phyloP scores from a whole-genome alignment of 2,329 filamentous ascomycete species.

The Cadophora sp. region DNA sequence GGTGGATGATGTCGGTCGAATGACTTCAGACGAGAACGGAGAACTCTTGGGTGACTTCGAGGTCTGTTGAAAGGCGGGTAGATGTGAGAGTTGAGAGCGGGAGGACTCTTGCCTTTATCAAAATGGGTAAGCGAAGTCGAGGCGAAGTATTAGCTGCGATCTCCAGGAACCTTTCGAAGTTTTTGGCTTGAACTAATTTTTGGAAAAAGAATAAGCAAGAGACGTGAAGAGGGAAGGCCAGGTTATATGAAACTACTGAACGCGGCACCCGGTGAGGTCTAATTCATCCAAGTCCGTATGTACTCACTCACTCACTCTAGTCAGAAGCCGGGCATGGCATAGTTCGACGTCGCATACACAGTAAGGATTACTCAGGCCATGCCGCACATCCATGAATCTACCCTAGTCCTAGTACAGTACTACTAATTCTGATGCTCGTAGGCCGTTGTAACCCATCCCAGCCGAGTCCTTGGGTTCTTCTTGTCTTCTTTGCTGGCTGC shows the following conservation, averaged over 20 bases:
- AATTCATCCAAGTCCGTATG: slow-evolving; percentile 4
- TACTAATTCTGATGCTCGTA: background rate
- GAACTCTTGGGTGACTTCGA: background rate
- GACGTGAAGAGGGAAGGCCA: background rate
- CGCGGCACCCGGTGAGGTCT: background rate
- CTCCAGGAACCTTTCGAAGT: background rate
- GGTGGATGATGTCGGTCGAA: background rate
- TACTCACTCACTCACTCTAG: background rate
- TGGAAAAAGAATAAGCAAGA: background rate
- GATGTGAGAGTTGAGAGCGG: background rate
- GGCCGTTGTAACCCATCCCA: background rate
- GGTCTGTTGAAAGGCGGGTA: background rate
- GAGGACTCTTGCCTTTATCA: background rate
- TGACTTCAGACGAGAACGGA: background rate
- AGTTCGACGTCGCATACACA: slow-evolving; percentile 3
- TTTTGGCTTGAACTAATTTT: background rate
- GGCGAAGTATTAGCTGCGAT: background rate
- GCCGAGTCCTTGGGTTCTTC: background rate
- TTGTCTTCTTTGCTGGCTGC: background rate
- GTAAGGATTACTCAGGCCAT: slow-evolving; percentile 18
- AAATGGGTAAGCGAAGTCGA: background rate
- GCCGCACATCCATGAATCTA: background rate
- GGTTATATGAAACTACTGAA: slow-evolving; percentile 12
- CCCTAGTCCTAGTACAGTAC: slow-evolving; percentile 5
- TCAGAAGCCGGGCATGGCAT: slow-evolving; percentile 3